These are phyloP conservation scores for Hypoxylon sp. DNA, from an alignment of 2,329 filamentous ascomycete genomes.

Conservation along the genomic window DNA sequence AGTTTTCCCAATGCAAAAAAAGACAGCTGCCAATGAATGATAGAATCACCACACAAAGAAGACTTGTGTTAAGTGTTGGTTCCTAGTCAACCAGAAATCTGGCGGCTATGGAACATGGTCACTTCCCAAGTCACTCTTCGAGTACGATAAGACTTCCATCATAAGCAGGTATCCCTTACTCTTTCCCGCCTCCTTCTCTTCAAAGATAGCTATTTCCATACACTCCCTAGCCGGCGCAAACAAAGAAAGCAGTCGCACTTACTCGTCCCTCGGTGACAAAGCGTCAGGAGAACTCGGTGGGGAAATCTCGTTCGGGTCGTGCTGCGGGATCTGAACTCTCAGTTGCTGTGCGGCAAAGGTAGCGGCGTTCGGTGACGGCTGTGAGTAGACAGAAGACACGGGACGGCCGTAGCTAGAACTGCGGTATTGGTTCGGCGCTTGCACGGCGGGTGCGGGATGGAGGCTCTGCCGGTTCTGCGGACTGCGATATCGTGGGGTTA, in stretches of 20 bases:
- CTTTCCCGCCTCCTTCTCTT: constrained; percentile 3
- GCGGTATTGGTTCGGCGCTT: constrained; percentile 45
- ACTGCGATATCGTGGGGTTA: constrained; percentile 39
- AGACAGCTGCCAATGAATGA: constrained; percentile 18
- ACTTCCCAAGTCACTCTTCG: constrained; percentile 3
- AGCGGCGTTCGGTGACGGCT: constrained; percentile 56
- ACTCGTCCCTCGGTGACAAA: constrained; percentile 50
- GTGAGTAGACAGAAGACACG: constrained; percentile 70
- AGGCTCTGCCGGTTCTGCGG: constrained; percentile 41
- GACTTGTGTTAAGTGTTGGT: constrained; percentile 6
- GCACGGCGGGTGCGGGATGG: constrained; percentile 43
- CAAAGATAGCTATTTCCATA: constrained; percentile 16
- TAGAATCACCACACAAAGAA: constrained; percentile 6
- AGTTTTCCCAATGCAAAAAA: constrained; percentile 16
- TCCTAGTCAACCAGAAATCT: neutral
- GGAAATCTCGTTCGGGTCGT: constrained; percentile 55
- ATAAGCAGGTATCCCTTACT: too few species aligned
- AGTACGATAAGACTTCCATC: neutral
- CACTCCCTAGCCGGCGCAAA: constrained; percentile 8
- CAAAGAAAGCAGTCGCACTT: constrained; percentile 46
- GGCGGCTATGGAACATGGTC: constrained; percentile 15
- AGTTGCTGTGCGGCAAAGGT: constrained; percentile 46
- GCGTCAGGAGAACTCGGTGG: constrained; percentile 66
- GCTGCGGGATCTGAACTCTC: constrained; percentile 36
- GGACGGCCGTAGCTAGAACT: constrained; percentile 54